Conservation (phyloP, 2,329 filamentous ascomycete species). For the Colletotrichum neosansevieriae region DNA sequence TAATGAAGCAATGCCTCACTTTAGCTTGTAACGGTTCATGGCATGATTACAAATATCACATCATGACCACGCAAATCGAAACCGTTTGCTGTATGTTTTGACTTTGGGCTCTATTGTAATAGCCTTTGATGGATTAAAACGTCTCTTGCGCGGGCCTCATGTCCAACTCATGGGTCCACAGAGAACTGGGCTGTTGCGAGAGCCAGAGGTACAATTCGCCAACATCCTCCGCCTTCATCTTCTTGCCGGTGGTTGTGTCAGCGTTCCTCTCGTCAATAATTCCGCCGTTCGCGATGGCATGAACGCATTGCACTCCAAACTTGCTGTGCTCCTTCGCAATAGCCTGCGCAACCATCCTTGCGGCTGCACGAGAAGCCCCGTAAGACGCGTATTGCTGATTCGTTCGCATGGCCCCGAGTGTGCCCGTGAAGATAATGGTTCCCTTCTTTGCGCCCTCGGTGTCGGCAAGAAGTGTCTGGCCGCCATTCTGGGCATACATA, state of each 20-base stretch:
- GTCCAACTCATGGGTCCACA: constrained; percentile 40
- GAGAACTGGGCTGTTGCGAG: constrained; percentile 36
- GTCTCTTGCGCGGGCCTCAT: constrained; percentile 39
- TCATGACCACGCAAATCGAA: too few relatives aligned
- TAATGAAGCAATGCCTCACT: too few relatives aligned
- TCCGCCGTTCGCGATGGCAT: constrained; percentile 67
- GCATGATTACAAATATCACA: too few relatives aligned
- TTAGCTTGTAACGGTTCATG: too few relatives aligned
- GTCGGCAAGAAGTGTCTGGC: constrained; percentile 56
- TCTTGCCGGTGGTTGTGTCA: constrained; percentile 62
- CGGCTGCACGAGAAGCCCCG: constrained; percentile 63
- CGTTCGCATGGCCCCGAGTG: constrained; percentile 64
- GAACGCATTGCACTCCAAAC: constrained; percentile 69
- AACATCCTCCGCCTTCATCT: constrained; percentile 69
- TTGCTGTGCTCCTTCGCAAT: constrained; percentile 67
- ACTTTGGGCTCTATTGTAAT: too few relatives aligned
- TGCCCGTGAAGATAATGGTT: constrained; percentile 69
- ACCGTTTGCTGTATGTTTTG: too few relatives aligned
- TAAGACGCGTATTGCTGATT: constrained; percentile 67
- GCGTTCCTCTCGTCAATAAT: constrained; percentile 65
- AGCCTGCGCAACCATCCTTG: constrained; percentile 66
- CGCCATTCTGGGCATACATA: constrained; percentile 65
- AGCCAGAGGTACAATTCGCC: constrained; percentile 66
- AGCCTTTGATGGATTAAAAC: constrained; percentile 11
- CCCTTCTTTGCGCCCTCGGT: constrained; percentile 64